Conservation (phyloP, 768 basidiomycete genomes). For the Phlebiopsis flavidoalba region DNA sequence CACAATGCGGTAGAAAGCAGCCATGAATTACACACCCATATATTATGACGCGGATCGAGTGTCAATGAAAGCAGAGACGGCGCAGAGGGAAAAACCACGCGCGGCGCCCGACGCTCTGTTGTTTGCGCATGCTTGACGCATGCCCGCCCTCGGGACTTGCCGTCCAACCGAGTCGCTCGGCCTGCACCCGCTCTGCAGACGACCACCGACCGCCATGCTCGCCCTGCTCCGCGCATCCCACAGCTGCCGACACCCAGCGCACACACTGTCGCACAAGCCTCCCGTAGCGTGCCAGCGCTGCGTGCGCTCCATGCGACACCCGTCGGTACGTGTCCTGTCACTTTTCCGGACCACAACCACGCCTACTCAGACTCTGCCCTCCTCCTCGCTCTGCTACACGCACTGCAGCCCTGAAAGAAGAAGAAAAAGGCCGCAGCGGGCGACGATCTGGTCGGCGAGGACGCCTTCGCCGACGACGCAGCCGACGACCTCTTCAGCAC, state of each 20-base stretch:
- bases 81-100: no score
- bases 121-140: not conserved
- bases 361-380: not conserved
- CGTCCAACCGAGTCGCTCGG: not conserved
- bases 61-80: no score
- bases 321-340: not conserved
- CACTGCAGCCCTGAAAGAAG: not conserved
- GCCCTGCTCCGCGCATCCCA: conserved; percentile 1
- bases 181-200: not conserved
- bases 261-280: not conserved
- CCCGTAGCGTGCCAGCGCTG: not conserved
- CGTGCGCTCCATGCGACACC: not conserved
- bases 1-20: no score
- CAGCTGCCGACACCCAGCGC: not conserved
- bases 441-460: conserved; percentile 3
- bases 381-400: not conserved
- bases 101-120: not conserved
- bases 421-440: not conserved
- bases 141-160: conserved; percentile 2
- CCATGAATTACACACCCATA: no score
- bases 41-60: no score
- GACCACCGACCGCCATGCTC: not conserved
- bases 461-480: not conserved
- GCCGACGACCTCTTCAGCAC: not conserved
- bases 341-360: not conserved